Conservation (phyloP, 768 basidiomycete genomes). For the Psilocybe cubensis region DNA sequence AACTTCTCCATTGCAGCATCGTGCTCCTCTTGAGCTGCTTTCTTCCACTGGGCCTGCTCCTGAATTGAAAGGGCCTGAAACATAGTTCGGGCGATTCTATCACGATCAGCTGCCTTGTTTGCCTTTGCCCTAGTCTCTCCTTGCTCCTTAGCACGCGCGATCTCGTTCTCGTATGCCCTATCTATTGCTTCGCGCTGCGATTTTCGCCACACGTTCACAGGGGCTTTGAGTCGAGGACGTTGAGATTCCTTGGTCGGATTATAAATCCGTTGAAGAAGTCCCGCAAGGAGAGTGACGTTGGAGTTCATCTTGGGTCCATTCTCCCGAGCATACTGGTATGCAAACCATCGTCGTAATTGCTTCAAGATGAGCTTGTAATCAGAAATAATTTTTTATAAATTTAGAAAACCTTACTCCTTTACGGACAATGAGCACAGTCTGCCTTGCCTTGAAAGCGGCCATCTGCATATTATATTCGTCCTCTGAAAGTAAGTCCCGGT, state of each 20-base stretch:
- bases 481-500: background rate
- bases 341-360: constrained; percentile 12
- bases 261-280: constrained; percentile 1
- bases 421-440: background rate
- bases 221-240: background rate
- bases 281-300: too few species aligned
- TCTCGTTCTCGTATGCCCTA: background rate
- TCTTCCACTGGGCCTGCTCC: constrained; percentile 5
- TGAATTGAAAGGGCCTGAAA: background rate
- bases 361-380: background rate
- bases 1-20: constrained; percentile 3
- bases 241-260: background rate
- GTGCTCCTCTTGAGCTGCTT: constrained; percentile 1
- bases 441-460: background rate
- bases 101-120: background rate
- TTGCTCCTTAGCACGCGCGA: background rate
- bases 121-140: background rate
- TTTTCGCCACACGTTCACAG: constrained; percentile 8
- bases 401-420: constrained; percentile 2
- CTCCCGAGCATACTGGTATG: background rate
- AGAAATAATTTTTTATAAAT: background rate
- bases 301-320: constrained; percentile 6
- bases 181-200: background rate
- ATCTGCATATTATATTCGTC: constrained; percentile 1
- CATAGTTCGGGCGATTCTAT: background rate